These are phyloP conservation scores for Eucalyptus sideroxylon DNA, from an alignment of 345 rosid genomes.

Conservation along the genomic window DNA sequence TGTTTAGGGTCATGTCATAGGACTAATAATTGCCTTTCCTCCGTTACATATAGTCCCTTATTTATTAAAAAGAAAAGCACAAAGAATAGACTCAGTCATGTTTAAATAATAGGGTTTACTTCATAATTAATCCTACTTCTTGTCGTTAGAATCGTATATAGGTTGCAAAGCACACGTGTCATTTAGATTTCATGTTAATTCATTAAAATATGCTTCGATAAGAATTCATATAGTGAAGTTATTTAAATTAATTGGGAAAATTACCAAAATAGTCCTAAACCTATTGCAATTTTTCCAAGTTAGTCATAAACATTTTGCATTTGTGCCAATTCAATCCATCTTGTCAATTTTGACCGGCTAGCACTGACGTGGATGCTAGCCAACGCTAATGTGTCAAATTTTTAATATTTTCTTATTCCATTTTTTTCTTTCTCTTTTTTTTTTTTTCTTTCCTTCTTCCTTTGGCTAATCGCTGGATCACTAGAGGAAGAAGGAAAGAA, in stretches of 20 bases:
- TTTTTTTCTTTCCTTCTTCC: no score
- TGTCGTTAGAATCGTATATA: not conserved
- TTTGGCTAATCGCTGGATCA: no score
- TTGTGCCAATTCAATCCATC: no score
- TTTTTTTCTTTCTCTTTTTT: no score
- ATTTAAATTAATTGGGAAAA: not conserved
- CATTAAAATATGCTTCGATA: not conserved
- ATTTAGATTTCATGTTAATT: not conserved
- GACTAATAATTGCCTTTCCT: not conserved
- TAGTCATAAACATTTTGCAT: no score
- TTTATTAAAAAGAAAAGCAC: not conserved
- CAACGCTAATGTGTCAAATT: no score
- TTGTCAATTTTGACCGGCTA: rapidly evolving
- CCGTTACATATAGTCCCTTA: not conserved
- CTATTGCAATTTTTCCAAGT: no score
- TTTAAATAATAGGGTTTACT: not conserved
- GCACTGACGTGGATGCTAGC: rapidly evolving
- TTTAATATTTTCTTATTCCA: no score
- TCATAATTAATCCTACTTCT: not conserved
- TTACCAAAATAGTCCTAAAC: no score
- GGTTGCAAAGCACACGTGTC: not conserved
- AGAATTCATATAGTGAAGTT: not conserved
- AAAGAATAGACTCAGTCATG: not conserved
- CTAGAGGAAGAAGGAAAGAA: no score
- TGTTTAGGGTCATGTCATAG: not conserved